Evolutionary conservation across 1,284 basidiomycete species (phyloP).

Genomic region (Ceratobasidium sp.): DNA sequence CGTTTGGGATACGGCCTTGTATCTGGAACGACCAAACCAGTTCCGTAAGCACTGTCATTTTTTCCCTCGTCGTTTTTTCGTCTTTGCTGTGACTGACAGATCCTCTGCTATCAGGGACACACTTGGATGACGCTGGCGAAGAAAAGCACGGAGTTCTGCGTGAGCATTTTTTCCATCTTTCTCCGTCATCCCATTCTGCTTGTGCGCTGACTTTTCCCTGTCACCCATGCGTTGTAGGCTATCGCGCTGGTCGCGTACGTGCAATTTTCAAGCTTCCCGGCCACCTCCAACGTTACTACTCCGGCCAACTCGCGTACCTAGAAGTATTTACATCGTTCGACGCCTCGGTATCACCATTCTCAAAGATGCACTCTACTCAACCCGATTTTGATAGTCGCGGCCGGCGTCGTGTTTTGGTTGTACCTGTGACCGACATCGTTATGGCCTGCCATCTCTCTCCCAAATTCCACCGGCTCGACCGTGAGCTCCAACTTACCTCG

Average conservation of each 20-base stretch:
- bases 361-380: neutral
- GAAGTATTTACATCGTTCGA: slow-evolving; percentile 22
- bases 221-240: neutral
- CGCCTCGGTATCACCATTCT: neutral
- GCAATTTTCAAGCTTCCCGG: slow-evolving; percentile 17
- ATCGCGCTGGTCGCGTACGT: slow-evolving; percentile 24
- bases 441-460: slow-evolving; percentile 28
- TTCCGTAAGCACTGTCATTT: neutral
- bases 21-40: too few relatives aligned
- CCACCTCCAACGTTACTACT: slow-evolving; percentile 5
- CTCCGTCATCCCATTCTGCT: neutral
- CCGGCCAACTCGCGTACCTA: slow-evolving; percentile 14
- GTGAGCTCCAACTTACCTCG: neutral
- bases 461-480: neutral
- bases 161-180: slow-evolving; percentile 7
- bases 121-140: too few relatives aligned
- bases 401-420: slow-evolving; percentile 2
- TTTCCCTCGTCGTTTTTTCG: neutral
- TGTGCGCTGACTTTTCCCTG: neutral
- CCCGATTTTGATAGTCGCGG: neutral
- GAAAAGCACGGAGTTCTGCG: slow-evolving; percentile 21
- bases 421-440: slow-evolving; percentile 15
- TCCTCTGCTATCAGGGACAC: neutral
- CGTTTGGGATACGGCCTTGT: slow-evolving; percentile 18
- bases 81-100: too few relatives aligned